A percentile compares a stretch with the other conserved stretches of the same genome.
phyloP scores from a whole-genome alignment of 2,329 filamentous ascomycete species.

The Didymella pinodella region DNA sequence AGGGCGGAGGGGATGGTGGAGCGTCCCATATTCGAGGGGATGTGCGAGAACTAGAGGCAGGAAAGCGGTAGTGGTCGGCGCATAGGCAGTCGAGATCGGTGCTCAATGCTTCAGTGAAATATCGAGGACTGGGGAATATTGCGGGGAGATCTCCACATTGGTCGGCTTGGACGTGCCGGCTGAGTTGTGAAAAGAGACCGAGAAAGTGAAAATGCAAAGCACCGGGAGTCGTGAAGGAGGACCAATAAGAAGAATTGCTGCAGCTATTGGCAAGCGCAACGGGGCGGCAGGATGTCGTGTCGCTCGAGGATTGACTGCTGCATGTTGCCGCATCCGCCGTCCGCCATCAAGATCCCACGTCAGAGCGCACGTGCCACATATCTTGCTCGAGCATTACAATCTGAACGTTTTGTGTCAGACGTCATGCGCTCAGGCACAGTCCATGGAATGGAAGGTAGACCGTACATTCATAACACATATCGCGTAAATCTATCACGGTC shows the following conservation, averaged over 20 bases:
- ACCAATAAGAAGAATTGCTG: not conserved
- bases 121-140: slow-evolving; percentile 11
- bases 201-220: not conserved
- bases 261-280: slow-evolving; percentile 5
- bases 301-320: slow-evolving; percentile 8
- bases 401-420: not conserved
- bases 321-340: slow-evolving; percentile 5
- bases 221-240: not conserved
- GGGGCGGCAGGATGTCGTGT: slow-evolving; percentile 15
- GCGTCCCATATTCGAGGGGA: slow-evolving; percentile 44
- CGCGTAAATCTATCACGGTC: slow-evolving; percentile 25
- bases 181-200: not conserved
- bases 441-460: slow-evolving; percentile 6
- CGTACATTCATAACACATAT: slow-evolving; percentile 43
- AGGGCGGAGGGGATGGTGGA: slow-evolving; percentile 48
- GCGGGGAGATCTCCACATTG: slow-evolving; percentile 28
- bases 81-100: not conserved
- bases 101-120: slow-evolving; percentile 4
- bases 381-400: not conserved
- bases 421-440: not conserved
- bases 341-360: slow-evolving; percentile 10
- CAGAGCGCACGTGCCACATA: slow-evolving; percentile 21
- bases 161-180: slow-evolving; percentile 6
- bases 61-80: not conserved
- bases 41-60: not conserved